Evolutionary conservation across 176 grass and related monocot species (phyloP).

Genomic region (Oryza punctata): DNA sequence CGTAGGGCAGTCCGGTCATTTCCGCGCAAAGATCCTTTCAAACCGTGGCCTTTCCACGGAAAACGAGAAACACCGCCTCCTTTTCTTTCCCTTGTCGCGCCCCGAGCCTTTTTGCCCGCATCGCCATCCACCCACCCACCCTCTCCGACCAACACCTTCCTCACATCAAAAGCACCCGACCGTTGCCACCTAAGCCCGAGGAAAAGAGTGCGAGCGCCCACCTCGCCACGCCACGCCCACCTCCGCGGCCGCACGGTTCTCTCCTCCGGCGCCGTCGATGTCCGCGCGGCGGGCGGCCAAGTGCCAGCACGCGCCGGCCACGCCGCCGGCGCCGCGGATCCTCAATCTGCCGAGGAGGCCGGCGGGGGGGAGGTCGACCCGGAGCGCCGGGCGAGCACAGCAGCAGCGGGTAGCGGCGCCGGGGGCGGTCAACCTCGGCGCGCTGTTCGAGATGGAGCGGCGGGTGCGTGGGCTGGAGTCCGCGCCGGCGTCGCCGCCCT

Average conservation of each 20-base stretch:
- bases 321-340: slow-evolving; percentile 47
- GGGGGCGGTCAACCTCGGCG: slow-evolving; percentile 50
- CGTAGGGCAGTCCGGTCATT: slow-evolving; percentile 51
- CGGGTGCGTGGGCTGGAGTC: slow-evolving; percentile 58
- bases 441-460: slow-evolving; percentile 68
- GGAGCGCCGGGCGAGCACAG: slow-evolving; percentile 24
- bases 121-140: slow-evolving; percentile 34
- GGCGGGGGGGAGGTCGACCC: slow-evolving; percentile 21
- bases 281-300: slow-evolving; percentile 49
- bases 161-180: slow-evolving; percentile 46
- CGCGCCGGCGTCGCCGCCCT: slow-evolving; percentile 41
- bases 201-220: neutral
- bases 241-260: neutral
- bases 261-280: slow-evolving; percentile 34
- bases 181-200: slow-evolving; percentile 57
- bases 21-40: slow-evolving; percentile 55
- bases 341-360: slow-evolving; percentile 56
- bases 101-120: slow-evolving; percentile 26
- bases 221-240: slow-evolving; percentile 19
- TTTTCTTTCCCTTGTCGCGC: slow-evolving; percentile 6
- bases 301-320: slow-evolving; percentile 46
- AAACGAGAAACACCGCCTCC: slow-evolving; percentile 50
- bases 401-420: neutral
- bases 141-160: slow-evolving; percentile 57
- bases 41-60: slow-evolving; percentile 63